These are phyloP conservation scores for Lyophyllum atratum DNA, from an alignment of 768 basidiomycete genomes.

Conservation along the genomic window DNA sequence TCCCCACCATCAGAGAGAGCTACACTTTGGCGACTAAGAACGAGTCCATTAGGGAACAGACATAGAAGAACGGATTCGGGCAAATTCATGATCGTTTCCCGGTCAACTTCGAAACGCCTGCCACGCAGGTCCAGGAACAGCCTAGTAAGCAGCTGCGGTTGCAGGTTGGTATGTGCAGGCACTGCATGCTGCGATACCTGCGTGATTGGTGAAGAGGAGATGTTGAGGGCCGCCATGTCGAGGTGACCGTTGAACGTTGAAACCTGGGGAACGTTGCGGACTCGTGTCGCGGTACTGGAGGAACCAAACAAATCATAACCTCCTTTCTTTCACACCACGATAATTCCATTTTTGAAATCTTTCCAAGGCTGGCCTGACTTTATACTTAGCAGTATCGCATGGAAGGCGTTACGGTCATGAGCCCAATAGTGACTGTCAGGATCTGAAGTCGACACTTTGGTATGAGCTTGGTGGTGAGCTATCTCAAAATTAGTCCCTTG, in stretches of 20 bases:
- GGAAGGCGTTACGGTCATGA: too few species aligned
- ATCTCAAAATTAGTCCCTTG: too few species aligned
- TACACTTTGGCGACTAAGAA: slow-evolving; percentile 84
- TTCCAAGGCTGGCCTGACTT: not conserved
- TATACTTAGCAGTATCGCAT: too few species aligned
- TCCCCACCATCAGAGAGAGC: slow-evolving; percentile 75
- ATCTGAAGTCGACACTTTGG: too few species aligned
- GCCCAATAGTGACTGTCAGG: too few species aligned
- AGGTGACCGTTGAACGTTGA: slow-evolving; percentile 9
- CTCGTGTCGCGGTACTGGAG: slow-evolving; percentile 4
- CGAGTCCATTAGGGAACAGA: slow-evolving; percentile 96
- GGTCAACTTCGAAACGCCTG: slow-evolving; percentile 88
- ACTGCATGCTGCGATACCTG: slow-evolving; percentile 65
- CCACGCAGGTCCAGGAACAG: slow-evolving; percentile 93
- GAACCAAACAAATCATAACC: slow-evolving; percentile 19
- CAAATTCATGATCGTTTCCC: slow-evolving; percentile 97
- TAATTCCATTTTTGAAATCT: not conserved
- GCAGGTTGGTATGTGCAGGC: slow-evolving; percentile 68
- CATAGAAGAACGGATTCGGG: slow-evolving; percentile 97
- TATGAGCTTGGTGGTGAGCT: too few species aligned
- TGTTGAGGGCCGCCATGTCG: slow-evolving; percentile 41
- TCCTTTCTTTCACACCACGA: not conserved
- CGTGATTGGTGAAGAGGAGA: slow-evolving; percentile 54
- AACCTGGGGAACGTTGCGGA: slow-evolving; percentile 4
- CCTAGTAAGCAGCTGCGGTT: slow-evolving; percentile 86